Evolutionary conservation across 148 eudicot genomes (phyloP).

Genomic region (Drosera capensis): DNA sequence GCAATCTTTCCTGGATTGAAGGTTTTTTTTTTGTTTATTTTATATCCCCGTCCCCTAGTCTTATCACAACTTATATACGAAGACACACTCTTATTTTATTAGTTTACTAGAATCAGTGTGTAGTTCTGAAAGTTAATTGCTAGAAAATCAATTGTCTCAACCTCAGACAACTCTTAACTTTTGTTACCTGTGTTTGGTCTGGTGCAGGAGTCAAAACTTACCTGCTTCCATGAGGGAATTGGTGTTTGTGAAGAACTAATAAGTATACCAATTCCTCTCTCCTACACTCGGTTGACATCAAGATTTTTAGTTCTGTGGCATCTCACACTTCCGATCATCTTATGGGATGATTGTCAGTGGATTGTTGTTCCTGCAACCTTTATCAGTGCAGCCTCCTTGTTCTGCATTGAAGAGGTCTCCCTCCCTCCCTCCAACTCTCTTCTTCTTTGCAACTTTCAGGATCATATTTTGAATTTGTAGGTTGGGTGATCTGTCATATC

Average conservation of each 20-base stretch:
- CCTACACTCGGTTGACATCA: constrained; percentile 92
- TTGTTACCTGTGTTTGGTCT: too few relatives aligned
- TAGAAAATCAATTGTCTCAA: too few relatives aligned
- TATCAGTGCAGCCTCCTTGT: constrained; percentile 83
- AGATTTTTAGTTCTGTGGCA: constrained; percentile 94
- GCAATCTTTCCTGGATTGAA: not conserved
- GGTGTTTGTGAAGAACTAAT: constrained; percentile 76
- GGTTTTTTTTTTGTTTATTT: not conserved
- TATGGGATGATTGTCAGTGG: constrained; percentile 99
- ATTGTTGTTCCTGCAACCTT: constrained; percentile 94
- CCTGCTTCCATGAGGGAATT: constrained; percentile 83
- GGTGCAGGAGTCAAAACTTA: constrained; percentile 68
- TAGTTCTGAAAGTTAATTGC: too few relatives aligned
- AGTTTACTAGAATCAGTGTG: too few relatives aligned
- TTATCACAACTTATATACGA: too few relatives aligned
- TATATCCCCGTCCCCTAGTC: too few relatives aligned
- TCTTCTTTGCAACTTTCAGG: too few relatives aligned
- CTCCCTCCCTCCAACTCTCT: not conserved
- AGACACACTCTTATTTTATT: too few relatives aligned
- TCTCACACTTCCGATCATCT: constrained; percentile 83
- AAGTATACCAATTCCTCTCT: constrained; percentile 82
- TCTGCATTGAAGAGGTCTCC: constrained; percentile 90
- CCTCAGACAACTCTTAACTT: too few relatives aligned
- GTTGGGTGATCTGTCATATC: too few relatives aligned
- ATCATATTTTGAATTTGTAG: not conserved